Percentiles rank a stretch among this genome's conserved stretches.
phyloP scores from a whole-genome alignment of 805 yeast species.

The Candida vartiovaarae region DNA sequence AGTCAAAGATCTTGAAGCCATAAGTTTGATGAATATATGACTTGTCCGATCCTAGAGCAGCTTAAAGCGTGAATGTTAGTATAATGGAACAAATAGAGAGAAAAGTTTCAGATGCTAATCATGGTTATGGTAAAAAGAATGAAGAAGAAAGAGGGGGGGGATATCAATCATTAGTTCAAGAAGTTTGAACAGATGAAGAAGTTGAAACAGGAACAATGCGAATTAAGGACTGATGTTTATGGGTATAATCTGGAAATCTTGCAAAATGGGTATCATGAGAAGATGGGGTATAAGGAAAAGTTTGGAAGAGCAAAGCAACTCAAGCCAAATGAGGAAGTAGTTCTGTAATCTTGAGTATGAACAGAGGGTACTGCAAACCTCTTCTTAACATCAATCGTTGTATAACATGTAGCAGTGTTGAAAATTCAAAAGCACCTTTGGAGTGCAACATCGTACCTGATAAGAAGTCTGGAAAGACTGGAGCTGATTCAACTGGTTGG shows the following conservation, averaged over 20 bases:
- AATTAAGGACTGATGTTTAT: too few relatives aligned
- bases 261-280: too few relatives aligned
- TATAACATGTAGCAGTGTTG: too few relatives aligned
- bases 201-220: too few relatives aligned
- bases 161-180: too few relatives aligned
- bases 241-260: too few relatives aligned
- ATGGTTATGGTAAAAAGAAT: not conserved
- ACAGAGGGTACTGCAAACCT: too few relatives aligned
- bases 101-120: not conserved
- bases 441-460: not conserved
- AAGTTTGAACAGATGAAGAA: too few relatives aligned
- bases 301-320: not conserved
- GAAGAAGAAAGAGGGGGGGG: not conserved
- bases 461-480: conserved; percentile 1
- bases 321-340: too few relatives aligned
- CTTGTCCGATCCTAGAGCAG: not conserved
- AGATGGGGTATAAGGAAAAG: not conserved
- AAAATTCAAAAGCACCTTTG: too few relatives aligned
- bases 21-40: not conserved
- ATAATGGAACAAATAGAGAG: not conserved
- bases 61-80: not conserved
- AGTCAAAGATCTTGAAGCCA: conserved; percentile 8
- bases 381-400: too few relatives aligned
- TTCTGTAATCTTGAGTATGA: too few relatives aligned
- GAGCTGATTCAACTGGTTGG: not conserved